Evolutionary conservation across 139 green algal genomes (phyloP).

Genomic region (Mychonastes homosphaera): DNA sequence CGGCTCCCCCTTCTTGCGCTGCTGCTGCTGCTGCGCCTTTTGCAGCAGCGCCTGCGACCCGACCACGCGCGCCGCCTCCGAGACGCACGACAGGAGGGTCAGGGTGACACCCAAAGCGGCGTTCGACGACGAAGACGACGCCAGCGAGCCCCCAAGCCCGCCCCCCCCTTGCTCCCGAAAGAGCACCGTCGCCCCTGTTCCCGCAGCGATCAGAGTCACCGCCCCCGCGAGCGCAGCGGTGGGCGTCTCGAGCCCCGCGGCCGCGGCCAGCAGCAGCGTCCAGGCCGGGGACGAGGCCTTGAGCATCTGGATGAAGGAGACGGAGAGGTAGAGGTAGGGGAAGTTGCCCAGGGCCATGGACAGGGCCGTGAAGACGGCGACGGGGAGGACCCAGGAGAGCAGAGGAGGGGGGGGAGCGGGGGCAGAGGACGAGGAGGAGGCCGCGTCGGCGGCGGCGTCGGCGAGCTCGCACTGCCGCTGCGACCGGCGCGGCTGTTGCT

Average conservation of each 20-base stretch:
- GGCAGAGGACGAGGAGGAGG: background rate
- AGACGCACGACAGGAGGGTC: constrained; percentile 25
- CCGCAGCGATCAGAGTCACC: constrained; percentile 41
- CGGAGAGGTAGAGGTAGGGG: constrained; percentile 92
- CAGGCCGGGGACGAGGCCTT: constrained; percentile 56
- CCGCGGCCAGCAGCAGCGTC: constrained; percentile 44
- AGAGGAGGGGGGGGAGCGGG: background rate
- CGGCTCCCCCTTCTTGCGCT: too few relatives aligned
- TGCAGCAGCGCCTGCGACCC: constrained; percentile 33
- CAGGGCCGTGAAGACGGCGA: constrained; percentile 80
- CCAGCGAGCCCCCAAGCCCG: background rate
- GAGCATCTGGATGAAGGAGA: constrained; percentile 95
- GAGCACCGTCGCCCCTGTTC: too few relatives aligned
- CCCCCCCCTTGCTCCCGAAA: too few relatives aligned
- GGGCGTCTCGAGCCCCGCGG: constrained; percentile 35
- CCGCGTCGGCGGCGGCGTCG: too few relatives aligned
- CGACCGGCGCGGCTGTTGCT: too few relatives aligned
- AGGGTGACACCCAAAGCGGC: constrained; percentile 13
- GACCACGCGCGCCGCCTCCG: constrained; percentile 39
- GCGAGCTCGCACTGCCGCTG: too few relatives aligned
- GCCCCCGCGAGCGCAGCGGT: constrained; percentile 17
- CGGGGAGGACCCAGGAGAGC: constrained; percentile 44
- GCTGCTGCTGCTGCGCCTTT: background rate
- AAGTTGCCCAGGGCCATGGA: constrained; percentile 87
- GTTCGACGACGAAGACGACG: background rate